Base-by-base conservation (phyloP, 805 yeast genomes). In the Candida pini region DNA sequence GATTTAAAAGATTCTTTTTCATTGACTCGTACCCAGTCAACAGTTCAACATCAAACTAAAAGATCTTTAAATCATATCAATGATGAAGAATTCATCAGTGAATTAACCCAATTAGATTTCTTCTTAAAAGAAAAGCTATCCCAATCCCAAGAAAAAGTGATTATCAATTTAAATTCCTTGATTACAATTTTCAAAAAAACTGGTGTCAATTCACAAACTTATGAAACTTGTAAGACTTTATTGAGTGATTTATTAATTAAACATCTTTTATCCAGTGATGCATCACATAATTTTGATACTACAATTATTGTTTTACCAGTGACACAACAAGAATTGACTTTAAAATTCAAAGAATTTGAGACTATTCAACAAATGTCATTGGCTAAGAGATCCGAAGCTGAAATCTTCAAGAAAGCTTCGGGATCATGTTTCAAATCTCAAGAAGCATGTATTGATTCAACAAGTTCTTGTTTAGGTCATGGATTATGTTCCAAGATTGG, bases 381-480 rank as follows among this genome's bases (percentile, higher is more conserved):
- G 45, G 45, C 33, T 26, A 44, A 39, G 35, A 44, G 60, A 53
- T 5, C 19, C 6, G 37, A 37, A 26, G 37, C 36, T 20, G 27
- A 33, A 27, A 40, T 34, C 24, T 40, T 47, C 35, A 26, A 35
- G 17, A 34, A 33, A 24, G 33, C 41, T 1, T 25, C 36, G 1
- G 37, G 46, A 4, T 38, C 38, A 4, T 69, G 73, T 40, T 73
- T 58, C 44, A 20, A 56, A 9, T 54, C 71, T 16, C 69, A 72
- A 46, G 73, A 64, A 34, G 59, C 66, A 1, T 76, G 82, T 53
- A 49, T 63, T 34, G 61, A 55, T 4, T 54, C 64, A 16, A 74
- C 81, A 7, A 53, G 62, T 30, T 59, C 65, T 24, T 76, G 82
- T 51, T 67, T 67, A 24, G 61, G 65, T n/a, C 79, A 74, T 50